Percentiles rank a stretch among this genome's conserved stretches.
Evolutionary conservation across 2,329 filamentous ascomycete genomes (phyloP).

Genomic region (Dactylellina leptospora): DNA sequence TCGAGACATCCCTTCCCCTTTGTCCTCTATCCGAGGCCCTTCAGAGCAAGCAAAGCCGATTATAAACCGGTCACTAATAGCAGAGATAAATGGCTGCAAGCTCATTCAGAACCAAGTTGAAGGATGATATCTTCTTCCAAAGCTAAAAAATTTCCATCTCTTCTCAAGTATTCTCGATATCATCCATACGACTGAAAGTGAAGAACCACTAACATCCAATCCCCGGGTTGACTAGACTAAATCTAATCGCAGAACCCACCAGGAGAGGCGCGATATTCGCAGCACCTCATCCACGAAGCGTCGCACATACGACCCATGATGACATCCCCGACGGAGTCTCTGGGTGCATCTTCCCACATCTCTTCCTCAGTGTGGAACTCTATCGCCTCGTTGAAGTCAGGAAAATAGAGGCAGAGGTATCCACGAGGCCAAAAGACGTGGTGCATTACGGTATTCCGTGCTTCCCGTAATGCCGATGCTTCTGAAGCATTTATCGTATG

Average conservation of each 20-base stretch:
- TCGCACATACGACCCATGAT: conserved; percentile 47
- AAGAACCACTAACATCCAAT: conserved; percentile 38
- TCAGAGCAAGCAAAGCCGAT: conserved; percentile 12
- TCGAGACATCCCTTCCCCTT: conserved; percentile 4
- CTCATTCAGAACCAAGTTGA: conserved; percentile 9
- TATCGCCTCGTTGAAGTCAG: conserved; percentile 19
- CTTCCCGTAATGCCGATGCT: conserved; percentile 38
- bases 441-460: conserved; percentile 38
- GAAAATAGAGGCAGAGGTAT: conserved; percentile 45
- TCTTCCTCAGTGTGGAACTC: conserved; percentile 29
- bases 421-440: conserved; percentile 34
- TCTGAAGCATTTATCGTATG: conserved; percentile 21
- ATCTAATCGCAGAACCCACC: conserved; percentile 36
- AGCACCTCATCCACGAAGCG: conserved; percentile 30
- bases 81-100: conserved; percentile 13
- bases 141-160: neutral
- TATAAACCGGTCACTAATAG: neutral
- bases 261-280: conserved; percentile 8
- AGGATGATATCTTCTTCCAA: neutral
- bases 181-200: conserved; percentile 14
- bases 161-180: neutral
- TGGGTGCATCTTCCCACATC: conserved; percentile 50
- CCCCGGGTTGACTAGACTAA: conserved; percentile 5
- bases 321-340: conserved; percentile 35
- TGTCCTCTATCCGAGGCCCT: conserved; percentile 25